phyloP scores from a whole-genome alignment of 805 yeast species.

The Kregervanrija fluxuum region DNA sequence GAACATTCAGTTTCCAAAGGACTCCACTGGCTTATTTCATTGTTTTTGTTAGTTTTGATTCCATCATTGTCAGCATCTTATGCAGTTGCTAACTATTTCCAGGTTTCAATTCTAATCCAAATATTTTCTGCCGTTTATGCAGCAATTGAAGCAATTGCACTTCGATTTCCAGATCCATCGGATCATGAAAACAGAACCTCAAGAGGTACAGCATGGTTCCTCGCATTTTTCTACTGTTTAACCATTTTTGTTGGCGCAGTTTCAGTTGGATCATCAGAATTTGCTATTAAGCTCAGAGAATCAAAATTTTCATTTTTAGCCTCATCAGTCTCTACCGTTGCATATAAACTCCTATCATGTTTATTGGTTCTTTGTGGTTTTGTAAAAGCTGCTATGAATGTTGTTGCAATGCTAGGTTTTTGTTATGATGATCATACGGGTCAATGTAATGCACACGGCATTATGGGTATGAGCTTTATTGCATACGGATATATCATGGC shows the following conservation, averaged over 20 bases:
- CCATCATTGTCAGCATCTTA: conserved; percentile 52
- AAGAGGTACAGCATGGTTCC: conserved; percentile 61
- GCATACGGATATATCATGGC: conserved; percentile 68
- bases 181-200: conserved; percentile 65
- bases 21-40: conserved; percentile 57
- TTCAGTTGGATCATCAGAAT: conserved; percentile 42
- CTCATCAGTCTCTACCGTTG: conserved; percentile 24
- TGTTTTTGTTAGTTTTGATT: conserved; percentile 38
- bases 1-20: conserved; percentile 35
- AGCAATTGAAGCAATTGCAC: conserved; percentile 46
- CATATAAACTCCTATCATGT: conserved; percentile 42
- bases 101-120: conserved; percentile 41
- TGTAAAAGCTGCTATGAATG: conserved; percentile 74
- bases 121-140: conserved; percentile 42
- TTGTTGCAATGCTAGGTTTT: conserved; percentile 79
- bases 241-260: conserved; percentile 49
- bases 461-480: conserved; percentile 89
- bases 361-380: conserved; percentile 54
- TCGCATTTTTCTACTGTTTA: conserved; percentile 38
- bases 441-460: conserved; percentile 94
- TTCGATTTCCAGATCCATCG: conserved; percentile 56
- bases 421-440: conserved; percentile 82
- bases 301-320: conserved; percentile 33
- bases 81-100: conserved; percentile 46
- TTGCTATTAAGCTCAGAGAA: conserved; percentile 23